Base-by-base conservation (phyloP, 73 alveolate species). In the Symbiodinium natans region DNA sequence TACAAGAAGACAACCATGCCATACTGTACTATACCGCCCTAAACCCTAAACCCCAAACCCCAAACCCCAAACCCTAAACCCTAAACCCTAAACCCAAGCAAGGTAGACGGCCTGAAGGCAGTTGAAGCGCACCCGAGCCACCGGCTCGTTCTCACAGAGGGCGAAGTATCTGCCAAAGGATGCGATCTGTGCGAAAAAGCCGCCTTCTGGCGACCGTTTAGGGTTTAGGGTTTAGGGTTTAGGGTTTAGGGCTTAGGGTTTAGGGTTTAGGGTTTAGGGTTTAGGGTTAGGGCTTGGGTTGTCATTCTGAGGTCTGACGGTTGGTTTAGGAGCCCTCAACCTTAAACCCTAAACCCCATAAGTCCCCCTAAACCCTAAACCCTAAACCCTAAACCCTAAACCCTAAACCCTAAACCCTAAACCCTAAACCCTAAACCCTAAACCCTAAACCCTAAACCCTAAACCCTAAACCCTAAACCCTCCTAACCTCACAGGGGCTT, bases 121-220 rank as follows among this genome's bases (percentile, higher is more conserved):
- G 43, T 92, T 92, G 98, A 92, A 92, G 38, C 98, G 98, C 34
- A 92, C 98, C 33, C 98, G 98, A 8, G 98, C 98, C 56, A 92
- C 98, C 2, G 98, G 98, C 80, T 92, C 98, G 21, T 92, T 92
- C 98, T 92, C 98, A 33, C 98, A 92, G 41, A 92, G 98, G 75
- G 98, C 98, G 56, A 92, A 92, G 90, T 92, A 92, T 56, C 98
- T 92, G 41, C 80, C 31, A 23, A 7, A 8, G 23, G 71, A 23
- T 52, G 71, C 6, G 71, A 52, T 29, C 3, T 0, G 3, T 21
- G 80, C 36, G 19, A 25, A 3, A 63, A 63, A 7, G 13, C 36
- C 31, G 59, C 59, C 59, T 46, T 46, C 13, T 13, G 59, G 13
- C 13, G 59, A 29, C 19, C 19, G 6, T 46, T 46, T 13, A 56